These are phyloP conservation scores for Vanrija pseudolonga DNA, from an alignment of 1,284 basidiomycete genomes.

Conservation along the genomic window DNA sequence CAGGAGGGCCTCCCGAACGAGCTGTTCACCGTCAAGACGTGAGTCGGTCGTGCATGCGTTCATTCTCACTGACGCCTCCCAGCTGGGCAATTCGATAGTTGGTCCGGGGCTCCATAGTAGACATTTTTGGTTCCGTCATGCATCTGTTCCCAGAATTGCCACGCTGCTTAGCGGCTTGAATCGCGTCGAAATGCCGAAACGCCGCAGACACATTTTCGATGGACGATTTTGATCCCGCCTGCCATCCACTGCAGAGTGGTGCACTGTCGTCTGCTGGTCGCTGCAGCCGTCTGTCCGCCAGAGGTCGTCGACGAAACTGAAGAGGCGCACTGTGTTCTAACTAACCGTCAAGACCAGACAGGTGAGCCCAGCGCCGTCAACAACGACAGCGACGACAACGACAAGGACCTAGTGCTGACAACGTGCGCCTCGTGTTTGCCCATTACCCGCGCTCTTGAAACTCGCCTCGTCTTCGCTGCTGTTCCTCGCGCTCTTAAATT, in stretches of 20 bases:
- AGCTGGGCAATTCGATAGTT: slow-evolving; percentile 25
- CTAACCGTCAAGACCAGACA: slow-evolving; percentile 18
- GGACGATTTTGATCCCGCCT: neutral
- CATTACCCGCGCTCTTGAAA: neutral
- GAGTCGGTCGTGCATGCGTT: slow-evolving; percentile 28
- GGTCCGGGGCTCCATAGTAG: too few relatives aligned
- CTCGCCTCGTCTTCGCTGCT: neutral
- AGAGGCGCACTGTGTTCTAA: neutral
- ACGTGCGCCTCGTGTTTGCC: neutral
- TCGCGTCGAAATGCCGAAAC: neutral
- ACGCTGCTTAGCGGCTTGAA: neutral
- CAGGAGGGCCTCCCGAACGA: slow-evolving; percentile 70
- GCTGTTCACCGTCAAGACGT: slow-evolving; percentile 81
- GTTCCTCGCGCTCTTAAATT: neutral
- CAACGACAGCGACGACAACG: slow-evolving; percentile 1
- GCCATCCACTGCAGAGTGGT: too few relatives aligned
- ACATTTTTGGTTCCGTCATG: neutral
- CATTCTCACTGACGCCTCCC: slow-evolving; percentile 5
- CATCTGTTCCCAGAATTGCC: neutral
- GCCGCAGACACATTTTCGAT: too few relatives aligned
- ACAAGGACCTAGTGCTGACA: slow-evolving; percentile 10
- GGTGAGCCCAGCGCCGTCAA: slow-evolving; percentile 7
- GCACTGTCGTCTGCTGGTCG: too few relatives aligned
- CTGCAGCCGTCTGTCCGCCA: too few relatives aligned
- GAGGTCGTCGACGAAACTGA: neutral